These are phyloP conservation scores for Diaporthe ampelina DNA, from an alignment of 2,329 filamentous ascomycete species.

Conservation along the genomic window DNA sequence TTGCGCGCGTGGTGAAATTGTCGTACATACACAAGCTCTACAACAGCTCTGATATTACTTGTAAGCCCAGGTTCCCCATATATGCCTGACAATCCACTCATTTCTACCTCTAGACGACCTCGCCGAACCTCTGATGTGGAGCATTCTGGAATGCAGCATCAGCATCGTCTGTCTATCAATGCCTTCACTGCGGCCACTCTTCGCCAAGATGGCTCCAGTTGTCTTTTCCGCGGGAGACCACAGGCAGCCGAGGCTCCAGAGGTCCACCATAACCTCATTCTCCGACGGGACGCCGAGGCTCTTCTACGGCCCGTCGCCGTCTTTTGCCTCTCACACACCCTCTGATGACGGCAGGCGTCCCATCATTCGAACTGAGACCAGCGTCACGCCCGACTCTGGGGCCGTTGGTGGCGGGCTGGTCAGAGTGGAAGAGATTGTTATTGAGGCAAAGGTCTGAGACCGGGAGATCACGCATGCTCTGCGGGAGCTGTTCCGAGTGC, in stretches of 20 bases:
- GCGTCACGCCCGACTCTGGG: not conserved
- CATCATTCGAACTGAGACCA: not conserved
- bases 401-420: not conserved
- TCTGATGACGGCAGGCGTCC: not conserved
- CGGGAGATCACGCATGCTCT: not conserved
- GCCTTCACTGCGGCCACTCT: conserved; percentile 35
- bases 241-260: conserved; percentile 32
- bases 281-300: conserved; percentile 2
- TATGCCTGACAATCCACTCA: not conserved
- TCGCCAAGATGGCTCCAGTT: conserved; percentile 42
- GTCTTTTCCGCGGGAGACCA: conserved; percentile 26
- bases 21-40: conserved; percentile 12
- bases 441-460: conserved; percentile 9
- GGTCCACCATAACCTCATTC: conserved; percentile 25
- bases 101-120: conserved; percentile 39
- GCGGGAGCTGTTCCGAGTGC: not conserved
- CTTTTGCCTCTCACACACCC: not conserved
- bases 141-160: conserved; percentile 35
- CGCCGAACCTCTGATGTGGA: conserved; percentile 33
- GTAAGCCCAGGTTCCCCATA: not conserved
- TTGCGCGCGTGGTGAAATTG: conserved; percentile 13
- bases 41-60: conserved; percentile 31
- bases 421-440: not conserved
- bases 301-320: not conserved
- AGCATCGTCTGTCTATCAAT: conserved; percentile 35